These are phyloP conservation scores for Escallonia herrerae DNA, from an alignment of 129 eudicot species.

Conservation along the genomic window DNA sequence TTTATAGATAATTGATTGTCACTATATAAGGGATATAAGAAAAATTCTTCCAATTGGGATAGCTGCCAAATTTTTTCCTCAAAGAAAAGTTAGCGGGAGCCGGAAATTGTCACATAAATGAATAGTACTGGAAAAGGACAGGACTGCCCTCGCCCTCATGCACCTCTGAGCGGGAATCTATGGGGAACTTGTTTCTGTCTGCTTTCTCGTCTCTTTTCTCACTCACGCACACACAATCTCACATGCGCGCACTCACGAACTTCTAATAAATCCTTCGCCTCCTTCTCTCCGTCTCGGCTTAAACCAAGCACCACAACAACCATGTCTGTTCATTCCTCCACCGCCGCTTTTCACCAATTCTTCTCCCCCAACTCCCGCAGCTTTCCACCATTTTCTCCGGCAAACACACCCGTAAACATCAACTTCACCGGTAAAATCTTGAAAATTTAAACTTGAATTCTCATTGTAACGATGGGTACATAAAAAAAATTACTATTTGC, in stretches of 20 bases:
- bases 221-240: not conserved
- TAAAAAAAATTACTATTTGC: too few relatives aligned
- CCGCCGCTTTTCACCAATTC: conserved; percentile 5
- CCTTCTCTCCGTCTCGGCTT: not conserved
- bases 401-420: not conserved
- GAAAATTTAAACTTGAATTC: too few relatives aligned
- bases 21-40: too few relatives aligned
- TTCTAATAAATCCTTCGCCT: not conserved
- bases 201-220: conserved; percentile 20
- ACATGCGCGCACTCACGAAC: too few relatives aligned
- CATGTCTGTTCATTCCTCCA: not conserved
- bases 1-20: too few relatives aligned
- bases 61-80: too few relatives aligned
- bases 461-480: too few relatives aligned
- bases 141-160: conserved; percentile 24
- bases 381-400: conserved; percentile 18
- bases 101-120: not conserved
- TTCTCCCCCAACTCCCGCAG: conserved; percentile 18
- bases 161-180: too few relatives aligned
- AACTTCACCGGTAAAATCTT: not conserved
- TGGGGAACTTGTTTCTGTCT: conserved; percentile 51
- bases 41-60: too few relatives aligned
- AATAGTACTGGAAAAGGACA: conserved; percentile 12
- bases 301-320: conserved; percentile 1
- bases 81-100: too few relatives aligned